Evolutionary conservation across 83 land plant genomes (phyloP), one percentile per base, ranked within the genome.

Genomic region (Picea abies): DNA sequence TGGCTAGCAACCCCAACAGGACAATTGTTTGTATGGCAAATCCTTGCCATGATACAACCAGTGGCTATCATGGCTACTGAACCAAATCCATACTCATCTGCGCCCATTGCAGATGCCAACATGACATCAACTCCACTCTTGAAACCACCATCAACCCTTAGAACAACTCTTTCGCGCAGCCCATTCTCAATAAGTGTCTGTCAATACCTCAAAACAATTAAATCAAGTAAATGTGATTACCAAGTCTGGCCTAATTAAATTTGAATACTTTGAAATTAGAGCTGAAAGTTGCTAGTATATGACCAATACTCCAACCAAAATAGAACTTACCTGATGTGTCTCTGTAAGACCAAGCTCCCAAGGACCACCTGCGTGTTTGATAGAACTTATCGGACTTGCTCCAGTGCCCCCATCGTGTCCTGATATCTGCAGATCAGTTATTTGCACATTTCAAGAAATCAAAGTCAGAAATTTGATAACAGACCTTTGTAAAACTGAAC

Each of bases 1-100:
- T 98, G 99, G 83, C 99, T 98, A 25, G 99, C 99, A 84, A 98
- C 99, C 66, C 99, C 99, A 89, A 98, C 99, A 65, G 99, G 99
- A 73, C 99, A 98, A 79, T 96, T 98, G 83, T 98, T 98, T 3
- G 98, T 98, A 88, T 98, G 99, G 87, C 99, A 98, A 61, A 96
- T 98, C 19, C 99, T 91, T 52, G 99, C 99, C 99, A 98, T 98
- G 63, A 98, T 85, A 85, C 99, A 98, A 11, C 99, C 99, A 72
- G 99, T 96, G 20, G 99, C 99, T 66, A 98, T 98, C 98, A 98
- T 96, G 49, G 99, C 99, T 3, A 96, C 89, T 44, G 99, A 96
- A 52, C 99, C 99, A 91, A 98, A 98, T 0, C 99, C 99, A 88
- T 89, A 98, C 66, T 98, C 99, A 87, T 98, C 99, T 29, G 97